phyloP scores from a whole-genome alignment of 2,329 filamentous ascomycete species.

The Ilyonectria destructans region DNA sequence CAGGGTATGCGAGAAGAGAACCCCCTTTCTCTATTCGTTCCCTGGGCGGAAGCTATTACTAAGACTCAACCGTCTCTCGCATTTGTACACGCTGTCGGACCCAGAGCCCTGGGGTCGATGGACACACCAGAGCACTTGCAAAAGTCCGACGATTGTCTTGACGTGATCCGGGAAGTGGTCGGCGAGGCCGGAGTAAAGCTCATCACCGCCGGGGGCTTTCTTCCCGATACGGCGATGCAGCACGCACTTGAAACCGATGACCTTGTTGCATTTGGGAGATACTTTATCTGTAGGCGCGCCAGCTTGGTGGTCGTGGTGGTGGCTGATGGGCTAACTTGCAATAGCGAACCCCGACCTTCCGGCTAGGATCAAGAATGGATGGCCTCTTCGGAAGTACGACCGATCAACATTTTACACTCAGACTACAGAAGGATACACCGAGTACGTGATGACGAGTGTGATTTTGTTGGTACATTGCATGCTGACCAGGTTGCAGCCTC shows the following conservation, averaged over 20 bases:
- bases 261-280: conserved; percentile 54
- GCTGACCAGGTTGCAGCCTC: conserved; percentile 34
- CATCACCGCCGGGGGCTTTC: conserved; percentile 56
- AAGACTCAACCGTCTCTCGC: conserved; percentile 71
- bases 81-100: conserved; percentile 76
- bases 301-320: neutral
- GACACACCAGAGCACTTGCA: conserved; percentile 50
- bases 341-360: conserved; percentile 46
- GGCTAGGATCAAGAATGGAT: conserved; percentile 45
- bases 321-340: conserved; percentile 16
- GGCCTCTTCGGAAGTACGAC: conserved; percentile 44
- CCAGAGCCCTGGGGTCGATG: conserved; percentile 63
- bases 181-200: conserved; percentile 46
- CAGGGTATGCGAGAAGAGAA: conserved; percentile 77
- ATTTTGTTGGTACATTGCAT: neutral
- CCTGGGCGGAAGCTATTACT: conserved; percentile 72
- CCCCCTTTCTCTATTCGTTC: conserved; percentile 61
- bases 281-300: conserved; percentile 49
- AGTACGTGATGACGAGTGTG: conserved; percentile 30
- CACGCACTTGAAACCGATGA: conserved; percentile 54
- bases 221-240: conserved; percentile 47
- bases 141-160: conserved; percentile 55
- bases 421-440: conserved; percentile 41
- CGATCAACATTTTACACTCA: conserved; percentile 42
- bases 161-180: conserved; percentile 54